Base-by-base conservation (phyloP, 306 rosid genomes). In the Cercis canadensis region DNA sequence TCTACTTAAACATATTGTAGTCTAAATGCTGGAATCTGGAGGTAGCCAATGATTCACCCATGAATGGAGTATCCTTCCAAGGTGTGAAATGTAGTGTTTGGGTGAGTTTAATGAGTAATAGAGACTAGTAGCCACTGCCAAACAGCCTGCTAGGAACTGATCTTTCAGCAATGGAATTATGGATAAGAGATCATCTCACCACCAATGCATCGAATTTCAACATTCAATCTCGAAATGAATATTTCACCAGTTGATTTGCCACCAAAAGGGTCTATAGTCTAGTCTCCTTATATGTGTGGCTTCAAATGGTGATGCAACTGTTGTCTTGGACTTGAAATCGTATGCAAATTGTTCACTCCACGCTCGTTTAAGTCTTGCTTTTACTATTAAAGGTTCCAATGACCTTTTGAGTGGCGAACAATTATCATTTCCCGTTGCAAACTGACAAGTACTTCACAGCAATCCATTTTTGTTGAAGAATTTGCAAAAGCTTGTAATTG, bases 381-480 rank as follows among this genome's bases (percentile, higher is more conserved):
- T 21, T 17, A 21, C 56, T 43, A 41, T 11, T 55, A 56, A 16
- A 16, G 44, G 14, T 14, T 68, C 40, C 54, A 41, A 59, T 8
- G 46, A 40, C 16, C 40, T 8, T 56, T 33, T 60, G 65, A 69
- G 71, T 69, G 75, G 81, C 33, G 52, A 54, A 45, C 65, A 61
- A 13, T 24, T 52, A 65, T 61, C 70, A 29, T 43, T 68, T 17
- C 60, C 50, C 60, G 57, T 17, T 50, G 61, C 55, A 11, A 0
- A 2, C 47, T 39, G 44, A 58, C 69, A 57, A 10, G 34, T 3
- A 9, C 63, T 45, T 18, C 68, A 58, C 33, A 47, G 59, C 33
- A 69, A 43, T 12, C 19, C n/a, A 32, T 52, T 62, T 54, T 37
- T n/a, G 67, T 46, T 24, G 53, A 43, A 34, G 67, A 55, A 33